Conservation (phyloP, 2,329 filamentous ascomycete species). For the Pseudogymnoascus sp. region DNA sequence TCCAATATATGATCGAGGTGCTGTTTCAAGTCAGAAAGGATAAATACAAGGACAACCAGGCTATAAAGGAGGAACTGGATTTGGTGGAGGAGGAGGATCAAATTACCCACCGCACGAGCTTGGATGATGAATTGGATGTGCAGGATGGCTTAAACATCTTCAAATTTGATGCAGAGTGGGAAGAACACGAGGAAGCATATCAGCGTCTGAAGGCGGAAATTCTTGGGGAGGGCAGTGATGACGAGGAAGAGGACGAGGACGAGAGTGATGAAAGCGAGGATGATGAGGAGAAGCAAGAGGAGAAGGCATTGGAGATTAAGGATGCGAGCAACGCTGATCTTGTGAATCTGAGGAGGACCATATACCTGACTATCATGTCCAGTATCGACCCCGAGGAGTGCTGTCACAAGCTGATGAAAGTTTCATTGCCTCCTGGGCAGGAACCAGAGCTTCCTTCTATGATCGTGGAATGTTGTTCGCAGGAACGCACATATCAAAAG, state of each 20-base stretch:
- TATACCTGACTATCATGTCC: conserved; percentile 96
- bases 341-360: conserved; percentile 85
- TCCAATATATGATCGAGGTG: conserved; percentile 99
- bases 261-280: conserved; percentile 59
- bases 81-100: conserved; percentile 96
- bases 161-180: conserved; percentile 85
- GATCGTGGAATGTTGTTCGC: conserved; percentile 94
- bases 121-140: conserved; percentile 78
- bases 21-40: conserved; percentile 95
- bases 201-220: conserved; percentile 88
- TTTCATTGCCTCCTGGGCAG: conserved; percentile 77
- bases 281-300: conserved; percentile 67
- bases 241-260: conserved; percentile 63
- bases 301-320: conserved; percentile 87
- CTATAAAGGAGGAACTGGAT: conserved; percentile 86
- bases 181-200: conserved; percentile 86
- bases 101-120: conserved; percentile 77
- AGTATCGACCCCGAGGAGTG: conserved; percentile 94
- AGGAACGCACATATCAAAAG: conserved; percentile 95
- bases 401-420: conserved; percentile 92
- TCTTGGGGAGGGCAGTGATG: conserved; percentile 82
- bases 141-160: conserved; percentile 91
- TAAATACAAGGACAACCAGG: conserved; percentile 89
- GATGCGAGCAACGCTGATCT: conserved; percentile 95
- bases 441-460: conserved; percentile 90